Evolutionary conservation across 2,329 filamentous ascomycete species (phyloP).

Genomic region (Xylariaceae sp.): DNA sequence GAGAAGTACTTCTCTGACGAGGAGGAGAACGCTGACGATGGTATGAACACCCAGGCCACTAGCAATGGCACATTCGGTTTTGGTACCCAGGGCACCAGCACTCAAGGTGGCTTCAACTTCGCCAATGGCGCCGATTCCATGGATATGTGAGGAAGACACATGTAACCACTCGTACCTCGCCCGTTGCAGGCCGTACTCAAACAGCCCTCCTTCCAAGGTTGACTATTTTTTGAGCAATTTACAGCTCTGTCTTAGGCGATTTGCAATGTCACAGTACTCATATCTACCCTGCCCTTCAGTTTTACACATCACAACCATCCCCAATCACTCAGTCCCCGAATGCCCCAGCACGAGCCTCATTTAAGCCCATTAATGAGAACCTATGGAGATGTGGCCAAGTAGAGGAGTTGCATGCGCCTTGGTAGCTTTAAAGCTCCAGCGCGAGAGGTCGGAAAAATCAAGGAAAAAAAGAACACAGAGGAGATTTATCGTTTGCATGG

Average conservation of each 20-base stretch:
- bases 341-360: conserved; percentile 30
- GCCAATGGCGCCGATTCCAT: conserved; percentile 63
- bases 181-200: background rate
- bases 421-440: conserved; percentile 64
- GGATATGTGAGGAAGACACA: conserved; percentile 51
- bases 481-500: conserved; percentile 28
- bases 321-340: conserved; percentile 26
- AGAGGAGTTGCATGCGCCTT: conserved; percentile 42
- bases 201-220: conserved; percentile 1
- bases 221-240: conserved; percentile 16
- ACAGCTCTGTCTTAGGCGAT: conserved; percentile 19
- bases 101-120: conserved; percentile 82
- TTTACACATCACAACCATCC: conserved; percentile 30
- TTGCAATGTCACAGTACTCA: conserved; percentile 25
- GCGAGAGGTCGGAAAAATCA: conserved; percentile 32
- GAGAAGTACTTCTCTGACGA: conserved; percentile 99
- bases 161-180: conserved; percentile 2
- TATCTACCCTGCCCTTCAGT: conserved; percentile 23
- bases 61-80: conserved; percentile 77
- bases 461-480: conserved; percentile 24
- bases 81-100: conserved; percentile 45
- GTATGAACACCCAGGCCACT: conserved; percentile 64
- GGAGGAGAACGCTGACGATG: conserved; percentile 84
- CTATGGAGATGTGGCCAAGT: conserved; percentile 30
- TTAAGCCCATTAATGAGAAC: conserved; percentile 30